Evolutionary conservation across 73 alveolate genomes (phyloP), one percentile per base, ranked within the genome.

Genomic region (Paramecium tetraurelia): DNA sequence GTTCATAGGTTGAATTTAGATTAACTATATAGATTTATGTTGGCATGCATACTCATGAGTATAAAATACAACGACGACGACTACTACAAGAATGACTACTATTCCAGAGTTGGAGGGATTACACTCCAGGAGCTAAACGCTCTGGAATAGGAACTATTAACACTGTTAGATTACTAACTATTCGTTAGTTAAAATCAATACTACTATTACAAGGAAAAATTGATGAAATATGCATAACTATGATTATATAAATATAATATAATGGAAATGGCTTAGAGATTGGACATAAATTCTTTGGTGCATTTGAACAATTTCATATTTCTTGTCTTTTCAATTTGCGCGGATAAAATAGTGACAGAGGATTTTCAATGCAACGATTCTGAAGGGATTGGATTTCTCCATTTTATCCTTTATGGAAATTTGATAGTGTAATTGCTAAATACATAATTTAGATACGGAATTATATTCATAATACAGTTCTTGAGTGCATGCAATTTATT

Each of bases 91-190:
- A 92, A 95, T 53, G 86, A 86, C 18, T 96, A 53, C 88, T 96
- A 96, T 93, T 96, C 98, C 5, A 95, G 93, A 85, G 92, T 97
- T n/a, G 98, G 98, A 29, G 99, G 99, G 10, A 85, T 97, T 20
- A 24, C 95, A 18, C 50, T 59, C 35, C 44, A 83, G 29, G 99
- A 97, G 92, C 40, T 93, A 33, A 93, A 92, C 59, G 38, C 38
- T 41, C 93, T 97, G 31, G 98, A 97, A 89, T 46, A 46, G 41
- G 95, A 93, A 57, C 96, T 97, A 93, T 85, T 96, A 29, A 90
- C 38, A 48, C 59, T 92, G 46, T 95, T 97, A 50, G 97, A 96
- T 36, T 96, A 86, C 85, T 29, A 86, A 31, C 86, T 97, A 46
- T 95, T 27, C 53, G 97, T 96, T 44, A 59, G 92, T 35, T 89